Evolutionary conservation across 2,329 filamentous ascomycete genomes (phyloP).

Genomic region (Aspergillus phoenicis): DNA sequence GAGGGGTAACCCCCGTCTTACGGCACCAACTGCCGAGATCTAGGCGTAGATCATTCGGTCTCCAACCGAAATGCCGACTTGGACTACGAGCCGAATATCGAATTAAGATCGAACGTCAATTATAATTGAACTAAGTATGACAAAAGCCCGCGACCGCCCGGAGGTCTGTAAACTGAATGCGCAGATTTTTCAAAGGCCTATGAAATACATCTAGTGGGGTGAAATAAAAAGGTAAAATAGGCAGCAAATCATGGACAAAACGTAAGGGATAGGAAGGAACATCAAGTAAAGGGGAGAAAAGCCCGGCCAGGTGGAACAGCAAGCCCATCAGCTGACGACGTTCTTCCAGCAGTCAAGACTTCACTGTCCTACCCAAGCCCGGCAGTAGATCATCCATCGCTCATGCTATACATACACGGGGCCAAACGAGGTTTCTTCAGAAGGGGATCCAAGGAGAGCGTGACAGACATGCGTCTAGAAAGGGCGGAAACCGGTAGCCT

Average conservation of each 20-base stretch:
- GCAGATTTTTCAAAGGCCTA: conserved; percentile 18
- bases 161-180: conserved; percentile 3
- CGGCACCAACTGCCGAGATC: conserved; percentile 1
- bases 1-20: not conserved
- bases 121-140: conserved; percentile 9
- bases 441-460: conserved; percentile 19
- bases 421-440: conserved; percentile 12
- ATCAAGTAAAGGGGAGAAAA: conserved; percentile 19
- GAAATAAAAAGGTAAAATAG: conserved; percentile 17
- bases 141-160: not conserved
- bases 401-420: conserved; percentile 39
- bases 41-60: not conserved
- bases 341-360: not conserved
- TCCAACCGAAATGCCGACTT: not conserved
- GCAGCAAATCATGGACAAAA: conserved; percentile 15
- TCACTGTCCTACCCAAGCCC: conserved; percentile 4
- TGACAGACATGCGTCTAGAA: conserved; percentile 46
- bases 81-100: not conserved
- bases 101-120: conserved; percentile 6
- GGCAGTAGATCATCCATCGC: conserved; percentile 30
- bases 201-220: conserved; percentile 29
- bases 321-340: not conserved
- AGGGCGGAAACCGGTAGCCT: conserved; percentile 74
- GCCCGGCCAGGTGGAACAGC: conserved; percentile 20
- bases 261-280: conserved; percentile 14